These are phyloP conservation scores for Entrophospora sp. DNA, from an alignment of 192 early-diverging fungal species.

Conservation along the genomic window DNA sequence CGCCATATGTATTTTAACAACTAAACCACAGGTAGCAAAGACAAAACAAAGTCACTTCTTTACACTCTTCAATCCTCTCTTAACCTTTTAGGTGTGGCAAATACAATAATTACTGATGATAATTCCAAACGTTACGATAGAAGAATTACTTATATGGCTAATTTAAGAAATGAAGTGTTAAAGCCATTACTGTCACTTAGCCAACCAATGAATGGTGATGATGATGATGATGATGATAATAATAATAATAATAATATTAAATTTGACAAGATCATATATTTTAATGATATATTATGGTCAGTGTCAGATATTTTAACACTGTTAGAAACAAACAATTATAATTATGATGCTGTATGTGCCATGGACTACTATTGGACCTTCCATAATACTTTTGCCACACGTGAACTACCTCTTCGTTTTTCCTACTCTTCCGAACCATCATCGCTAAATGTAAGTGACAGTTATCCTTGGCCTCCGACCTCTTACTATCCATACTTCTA, in stretches of 20 bases:
- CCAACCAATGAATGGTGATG: neutral
- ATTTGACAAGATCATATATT: conserved; percentile 15
- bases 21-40: too few species aligned
- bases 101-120: conserved; percentile 7
- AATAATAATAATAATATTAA: too few species aligned
- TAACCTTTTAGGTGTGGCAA: neutral
- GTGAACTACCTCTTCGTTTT: neutral
- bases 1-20: too few species aligned
- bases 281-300: conserved; percentile 17
- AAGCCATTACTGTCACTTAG: neutral
- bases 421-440: too few species aligned
- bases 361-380: conserved; percentile 22
- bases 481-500: too few species aligned
- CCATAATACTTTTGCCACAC: conserved; percentile 22
- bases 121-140: neutral
- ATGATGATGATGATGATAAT: too few species aligned
- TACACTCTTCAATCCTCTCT: neutral
- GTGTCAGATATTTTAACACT: conserved; percentile 1
- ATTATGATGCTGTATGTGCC: conserved; percentile 19
- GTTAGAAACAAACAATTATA: neutral
- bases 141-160: conserved; percentile 8
- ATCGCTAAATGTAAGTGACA: too few species aligned
- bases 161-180: conserved; percentile 2
- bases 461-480: too few species aligned
- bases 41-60: too few species aligned